Base-by-base conservation (phyloP, 108 stramenopile genomes). In the Hondaea fermentalgiana region DNA sequence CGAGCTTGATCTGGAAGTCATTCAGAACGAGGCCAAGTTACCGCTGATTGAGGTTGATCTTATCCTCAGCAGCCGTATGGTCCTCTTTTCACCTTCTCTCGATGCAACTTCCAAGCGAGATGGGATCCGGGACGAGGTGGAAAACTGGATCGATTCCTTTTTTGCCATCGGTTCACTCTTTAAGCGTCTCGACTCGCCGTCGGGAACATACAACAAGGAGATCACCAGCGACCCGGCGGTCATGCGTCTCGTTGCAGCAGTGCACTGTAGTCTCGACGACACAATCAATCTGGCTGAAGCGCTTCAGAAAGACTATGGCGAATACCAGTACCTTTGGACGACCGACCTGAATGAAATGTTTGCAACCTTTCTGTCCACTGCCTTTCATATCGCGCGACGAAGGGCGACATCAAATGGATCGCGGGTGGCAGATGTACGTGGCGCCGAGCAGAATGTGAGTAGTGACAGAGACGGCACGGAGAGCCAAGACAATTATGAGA, bases 241-340 rank as follows among this genome's bases (percentile, higher is more conserved):
- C 35, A 58, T 19, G 88, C 29, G 87, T 3, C 87, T 58, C 16
- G 29, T 90, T 10, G 91, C 91, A 5, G 19, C 49, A 3, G 91
- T 93, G 53, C 89, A 92, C 71, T 60, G 87, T 23, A 72, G 90
- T 12, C 69, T 94, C 10, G 89, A 92, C 60, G 90, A 44, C 44
- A 92, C 89, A 59, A 92, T 93, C 72, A 53, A n/a, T 2, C 72
- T 91, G 44, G 57, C 91, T 49, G 45, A 92, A 16, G 53, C 51
- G 29, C 88, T 88, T 57, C 55, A 88, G 43, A 59, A 45, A 17
- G 83, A 92, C 71, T 92, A 92, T 51, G 29, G 58, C 25, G 89
- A 89, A 59, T 93, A 93, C 69, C 92, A 92, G 57, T 93, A 93
- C 91, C 90, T 94, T 12, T 94, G 94, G 94, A 92, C 55, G 25